Evolutionary conservation across 2,329 filamentous ascomycete genomes (phyloP), one percentile per base, ranked within the genome.

Genomic region (Ceratocystis cacaofunesta): DNA sequence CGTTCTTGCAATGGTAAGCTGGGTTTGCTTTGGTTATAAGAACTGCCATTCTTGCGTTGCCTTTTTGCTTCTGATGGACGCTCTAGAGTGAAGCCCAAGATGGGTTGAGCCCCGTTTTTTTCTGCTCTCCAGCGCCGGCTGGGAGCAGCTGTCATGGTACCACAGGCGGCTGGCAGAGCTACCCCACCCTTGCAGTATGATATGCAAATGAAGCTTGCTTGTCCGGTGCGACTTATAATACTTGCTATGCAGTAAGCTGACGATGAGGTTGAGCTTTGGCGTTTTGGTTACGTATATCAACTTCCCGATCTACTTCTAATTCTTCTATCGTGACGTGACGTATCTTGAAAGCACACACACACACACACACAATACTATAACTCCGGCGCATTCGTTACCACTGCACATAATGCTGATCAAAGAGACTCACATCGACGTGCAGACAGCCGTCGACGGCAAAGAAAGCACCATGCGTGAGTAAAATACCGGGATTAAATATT

Each of bases 401-500:
- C 30, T 44, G 19, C 10, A 15, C 61, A 67, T 30, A 19, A 84
- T 84, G 81, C 73, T 83, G 70, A 78, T 84, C 72, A 77, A 79
- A 48, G 81, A 84, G 71, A 78, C 74, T 69, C 75, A 80, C 71
- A 74, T 75, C 67, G 81, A 84, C 70, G 78, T 83, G 66, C 73
- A 75, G 66, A 79, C 76, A 61, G 75, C 72, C 69, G 79, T 77
- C 73, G 77, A 82, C 72, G 80, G 80, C 71, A 81, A 80, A 71
- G 77, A 81, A 68, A 76, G 77, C 68, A 73, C 78, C 32, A 83
- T 83, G 81, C 78, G 81, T 82, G 72, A 69, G 73, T 60, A 28
- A 12, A 25, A 12, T n/a, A 22, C n/a, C 1, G 46, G 8, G 32
- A 10, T 36, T 3, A 12, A 12, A 36, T 36, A 36, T 4, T 12